Evolutionary conservation across 192 early-diverging fungal species (phyloP).

Genomic region (Coemansia sp.): DNA sequence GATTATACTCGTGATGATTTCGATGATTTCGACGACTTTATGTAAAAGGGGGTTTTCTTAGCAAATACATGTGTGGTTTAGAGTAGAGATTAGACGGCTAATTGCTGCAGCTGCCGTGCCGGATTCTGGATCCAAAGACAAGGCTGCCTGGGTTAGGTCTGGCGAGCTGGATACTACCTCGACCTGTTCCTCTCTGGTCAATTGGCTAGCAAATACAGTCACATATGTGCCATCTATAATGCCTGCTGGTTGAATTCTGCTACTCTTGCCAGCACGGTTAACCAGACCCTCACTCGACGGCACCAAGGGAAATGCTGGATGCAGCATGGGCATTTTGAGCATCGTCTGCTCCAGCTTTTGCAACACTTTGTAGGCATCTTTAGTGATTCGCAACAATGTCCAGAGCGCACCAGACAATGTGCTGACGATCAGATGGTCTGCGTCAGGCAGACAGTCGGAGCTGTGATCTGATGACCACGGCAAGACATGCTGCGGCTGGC

Average conservation of each 20-base stretch:
- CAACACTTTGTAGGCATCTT: constrained; percentile 21
- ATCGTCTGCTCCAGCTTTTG: constrained; percentile 22
- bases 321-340: constrained; percentile 12
- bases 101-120: constrained; percentile 1
- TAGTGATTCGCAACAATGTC: constrained; percentile 30
- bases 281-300: constrained; percentile 3
- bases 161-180: constrained; percentile 29
- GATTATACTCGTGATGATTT: constrained; percentile 60
- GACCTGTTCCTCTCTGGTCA: constrained; percentile 26
- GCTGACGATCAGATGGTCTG: constrained; percentile 12
- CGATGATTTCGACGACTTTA: constrained; percentile 56
- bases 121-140: not conserved
- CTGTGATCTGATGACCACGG: constrained; percentile 14
- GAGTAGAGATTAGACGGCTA: constrained; percentile 6
- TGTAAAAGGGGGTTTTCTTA: constrained; percentile 35
- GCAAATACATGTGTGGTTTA: constrained; percentile 11
- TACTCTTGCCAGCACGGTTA: constrained; percentile 9
- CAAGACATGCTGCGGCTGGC: constrained; percentile 7
- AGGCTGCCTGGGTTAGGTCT: constrained; percentile 3
- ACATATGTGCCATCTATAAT: constrained; percentile 23
- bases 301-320: constrained; percentile 39
- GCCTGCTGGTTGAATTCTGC: constrained; percentile 3
- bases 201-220: constrained; percentile 11
- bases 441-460: not conserved
- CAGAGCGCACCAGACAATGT: constrained; percentile 34